Base-by-base conservation (phyloP, 805 yeast species). In the Grigorovia yakushimaensis region DNA sequence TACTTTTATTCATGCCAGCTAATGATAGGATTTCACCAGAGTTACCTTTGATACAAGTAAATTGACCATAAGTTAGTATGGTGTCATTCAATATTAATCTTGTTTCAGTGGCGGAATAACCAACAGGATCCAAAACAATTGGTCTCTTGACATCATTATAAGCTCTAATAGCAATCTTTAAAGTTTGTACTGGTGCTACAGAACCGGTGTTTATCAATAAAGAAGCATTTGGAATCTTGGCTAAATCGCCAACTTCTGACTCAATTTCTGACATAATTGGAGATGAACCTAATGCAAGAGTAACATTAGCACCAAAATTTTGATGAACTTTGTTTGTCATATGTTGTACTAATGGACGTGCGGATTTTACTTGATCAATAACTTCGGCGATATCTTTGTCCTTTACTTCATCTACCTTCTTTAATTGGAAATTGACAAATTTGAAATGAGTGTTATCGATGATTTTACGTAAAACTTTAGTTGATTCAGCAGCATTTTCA, bases 111-210 rank as follows among this genome's bases (percentile, higher is more conserved):
- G 96, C 96, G 23, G 95, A 95, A 38, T 82, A 87, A 0, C 88
- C 97, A n/a, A 88, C 96, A 0, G 96, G 97, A 62, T 88, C 97
- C 54, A 84, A 81, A 0, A 88, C 77, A 30, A 88, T 74, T 3
- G 86, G 89, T 41, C 73, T 70, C 2, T 76, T 76, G 13, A 62
- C 54, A 13, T 57, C 59, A 58, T 82, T 83, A 60, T 88, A 87
- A 0, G 73, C 76, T 9, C 60, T 58, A 18, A 83, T 62, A 0
- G 91, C 95, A 2, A 58, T 55, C 20, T 69, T 53, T 51, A 76
- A 76, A 47, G 73, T 66, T 0, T 64, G 65, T 50, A 77, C 57
- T 1, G 73, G 66, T 0, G 75, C 73, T 0, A 81, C 79, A 0
- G 94, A 84, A 0, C 96, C 96, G 23, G 89, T 76, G 58, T 88